A percentile compares a stretch with the other conserved stretches of the same genome.
These are phyloP conservation scores for Metschnikowia similis DNA, from an alignment of 805 yeast species.

Conservation along the genomic window DNA sequence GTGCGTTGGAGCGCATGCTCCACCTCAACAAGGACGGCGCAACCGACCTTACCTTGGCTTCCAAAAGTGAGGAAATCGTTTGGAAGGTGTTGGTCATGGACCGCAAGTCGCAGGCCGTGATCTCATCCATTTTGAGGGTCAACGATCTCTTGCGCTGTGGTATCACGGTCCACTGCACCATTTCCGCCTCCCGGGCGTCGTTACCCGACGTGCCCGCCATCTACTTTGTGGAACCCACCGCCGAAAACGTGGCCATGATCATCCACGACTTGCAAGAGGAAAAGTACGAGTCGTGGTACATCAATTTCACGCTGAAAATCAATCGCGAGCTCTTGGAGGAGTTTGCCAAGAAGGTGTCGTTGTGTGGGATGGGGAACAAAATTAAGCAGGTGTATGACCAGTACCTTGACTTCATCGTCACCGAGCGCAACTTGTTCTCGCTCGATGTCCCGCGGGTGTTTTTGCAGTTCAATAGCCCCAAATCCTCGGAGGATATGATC, in stretches of 20 bases:
- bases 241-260: slow-evolving; percentile 65
- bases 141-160: slow-evolving; percentile 89
- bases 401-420: slow-evolving; percentile 84
- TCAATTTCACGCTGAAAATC: slow-evolving; percentile 82
- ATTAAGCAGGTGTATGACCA: slow-evolving; percentile 92
- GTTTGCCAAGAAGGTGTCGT: slow-evolving; percentile 77
- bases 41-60: slow-evolving; percentile 50
- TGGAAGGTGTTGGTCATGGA: slow-evolving; percentile 94
- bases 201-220: slow-evolving; percentile 93
- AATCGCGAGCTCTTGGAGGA: slow-evolving; percentile 79
- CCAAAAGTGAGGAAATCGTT: slow-evolving; percentile 60
- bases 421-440: slow-evolving; percentile 88
- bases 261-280: slow-evolving; percentile 70
- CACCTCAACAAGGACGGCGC: slow-evolving; percentile 66
- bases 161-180: slow-evolving; percentile 80
- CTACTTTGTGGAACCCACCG: slow-evolving; percentile 85
- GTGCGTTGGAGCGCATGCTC: slow-evolving; percentile 71
- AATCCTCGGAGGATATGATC: slow-evolving; percentile 70
- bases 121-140: slow-evolving; percentile 88
- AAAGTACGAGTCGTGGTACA: slow-evolving; percentile 71
- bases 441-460: slow-evolving; percentile 66
- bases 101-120: slow-evolving; percentile 70
- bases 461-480: slow-evolving; percentile 63
- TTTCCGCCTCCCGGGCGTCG: slow-evolving; percentile 69
- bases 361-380: slow-evolving; percentile 62